Evolutionary conservation across 164 flowering plant species (phyloP).

Genomic region (Magnolia sinica): DNA sequence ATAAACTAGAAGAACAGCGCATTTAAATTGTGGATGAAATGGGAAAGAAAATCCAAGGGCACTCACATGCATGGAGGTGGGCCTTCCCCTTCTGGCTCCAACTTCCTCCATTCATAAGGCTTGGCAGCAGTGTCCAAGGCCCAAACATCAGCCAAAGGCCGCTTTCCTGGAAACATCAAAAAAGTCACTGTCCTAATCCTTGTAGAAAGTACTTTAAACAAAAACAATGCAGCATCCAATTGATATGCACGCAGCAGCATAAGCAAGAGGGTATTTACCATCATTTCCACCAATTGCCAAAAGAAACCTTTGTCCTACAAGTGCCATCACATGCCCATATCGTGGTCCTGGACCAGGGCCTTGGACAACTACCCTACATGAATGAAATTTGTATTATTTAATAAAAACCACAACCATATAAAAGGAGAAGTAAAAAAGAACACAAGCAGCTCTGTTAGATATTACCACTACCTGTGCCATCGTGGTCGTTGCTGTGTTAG

Average conservation of each 20-base stretch:
- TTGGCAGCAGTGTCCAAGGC: constrained; percentile 99
- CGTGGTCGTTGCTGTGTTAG: constrained; percentile 95
- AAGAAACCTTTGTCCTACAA: constrained; percentile 97
- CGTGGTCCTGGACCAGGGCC: constrained; percentile 99
- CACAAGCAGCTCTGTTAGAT: background rate
- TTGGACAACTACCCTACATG: constrained; percentile 87
- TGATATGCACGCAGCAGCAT: background rate
- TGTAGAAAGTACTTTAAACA: background rate
- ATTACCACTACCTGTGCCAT: constrained; percentile 79
- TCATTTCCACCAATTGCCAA: constrained; percentile 99
- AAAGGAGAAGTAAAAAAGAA: background rate
- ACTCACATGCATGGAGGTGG: constrained; percentile 99
- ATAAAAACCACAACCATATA: background rate
- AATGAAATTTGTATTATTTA: constrained; percentile 5
- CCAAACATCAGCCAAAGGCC: constrained; percentile 99
- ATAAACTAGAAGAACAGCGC: no score
- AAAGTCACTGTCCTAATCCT: background rate
- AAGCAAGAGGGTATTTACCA: constrained; percentile 41
- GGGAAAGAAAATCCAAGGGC: background rate
- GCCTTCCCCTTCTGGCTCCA: constrained; percentile 99
- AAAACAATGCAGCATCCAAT: background rate
- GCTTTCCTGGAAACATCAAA: constrained; percentile 61
- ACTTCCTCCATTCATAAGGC: constrained; percentile 98
- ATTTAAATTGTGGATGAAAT: background rate
- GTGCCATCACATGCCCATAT: constrained; percentile 99